Conservation (phyloP, 2,329 filamentous ascomycete genomes). For the Cladosporium sp. region DNA sequence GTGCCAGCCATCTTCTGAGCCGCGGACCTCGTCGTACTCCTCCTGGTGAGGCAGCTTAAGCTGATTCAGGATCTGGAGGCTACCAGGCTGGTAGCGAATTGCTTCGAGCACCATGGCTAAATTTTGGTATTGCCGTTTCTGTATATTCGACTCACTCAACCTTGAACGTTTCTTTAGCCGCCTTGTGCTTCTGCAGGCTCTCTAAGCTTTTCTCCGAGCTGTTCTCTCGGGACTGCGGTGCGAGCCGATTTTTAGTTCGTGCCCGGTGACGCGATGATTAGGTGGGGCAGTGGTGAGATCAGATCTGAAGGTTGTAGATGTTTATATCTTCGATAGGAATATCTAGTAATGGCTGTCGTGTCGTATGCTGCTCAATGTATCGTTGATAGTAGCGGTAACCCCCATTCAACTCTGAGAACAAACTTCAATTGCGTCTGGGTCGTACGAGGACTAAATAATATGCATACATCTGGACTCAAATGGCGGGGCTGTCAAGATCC, state of each 20-base stretch:
- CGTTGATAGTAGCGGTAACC: no score
- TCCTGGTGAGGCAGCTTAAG: constrained; percentile 76
- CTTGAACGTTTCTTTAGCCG: not conserved
- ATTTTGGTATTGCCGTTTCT: not conserved
- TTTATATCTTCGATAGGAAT: not conserved
- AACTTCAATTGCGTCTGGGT: no score
- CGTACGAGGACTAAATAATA: no score
- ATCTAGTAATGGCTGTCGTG: no score
- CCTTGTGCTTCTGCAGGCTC: constrained; percentile 2
- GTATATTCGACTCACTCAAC: not conserved
- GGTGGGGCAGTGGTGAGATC: constrained; percentile 1
- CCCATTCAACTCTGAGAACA: no score
- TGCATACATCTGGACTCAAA: no score
- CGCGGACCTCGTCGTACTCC: constrained; percentile 69
- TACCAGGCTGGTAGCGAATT: constrained; percentile 69
- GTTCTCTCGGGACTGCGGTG: constrained; percentile 1
- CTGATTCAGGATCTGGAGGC: constrained; percentile 75
- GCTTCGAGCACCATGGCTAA: constrained; percentile 62
- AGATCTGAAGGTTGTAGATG: not conserved
- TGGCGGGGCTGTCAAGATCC: not conserved
- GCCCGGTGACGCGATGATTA: constrained; percentile 10
- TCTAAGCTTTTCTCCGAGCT: constrained; percentile 6
- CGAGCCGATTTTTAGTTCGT: not conserved
- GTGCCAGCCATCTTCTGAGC: constrained; percentile 71
- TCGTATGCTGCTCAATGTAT: no score